phyloP scores from a whole-genome alignment of 148 eudicot genomes.

The Rhododendron williamsianum region DNA sequence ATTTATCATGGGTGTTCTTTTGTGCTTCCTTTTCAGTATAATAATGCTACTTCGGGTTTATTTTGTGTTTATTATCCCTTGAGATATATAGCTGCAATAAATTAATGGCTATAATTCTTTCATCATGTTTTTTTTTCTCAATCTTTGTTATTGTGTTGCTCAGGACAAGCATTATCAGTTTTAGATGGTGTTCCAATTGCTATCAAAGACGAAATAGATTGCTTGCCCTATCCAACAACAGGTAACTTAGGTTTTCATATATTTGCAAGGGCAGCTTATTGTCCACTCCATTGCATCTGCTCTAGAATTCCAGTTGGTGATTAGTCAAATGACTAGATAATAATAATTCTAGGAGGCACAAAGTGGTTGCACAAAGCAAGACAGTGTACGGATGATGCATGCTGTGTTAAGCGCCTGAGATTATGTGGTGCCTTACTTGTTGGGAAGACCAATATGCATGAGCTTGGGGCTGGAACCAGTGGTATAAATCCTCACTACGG shows the following conservation, averaged over 20 bases:
- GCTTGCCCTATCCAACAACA: constrained; percentile 93
- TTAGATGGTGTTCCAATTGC: constrained; percentile 94
- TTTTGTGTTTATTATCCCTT: not conserved
- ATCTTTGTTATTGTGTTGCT: constrained; percentile 4
- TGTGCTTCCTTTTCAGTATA: not conserved
- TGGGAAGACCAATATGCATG: constrained; percentile 99
- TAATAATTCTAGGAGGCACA: constrained; percentile 65
- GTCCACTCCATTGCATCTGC: not conserved
- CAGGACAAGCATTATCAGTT: constrained; percentile 79
- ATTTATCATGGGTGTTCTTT: not conserved
- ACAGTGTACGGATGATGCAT: constrained; percentile 68
- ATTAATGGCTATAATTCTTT: not conserved
- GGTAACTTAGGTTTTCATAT: constrained; percentile 30
- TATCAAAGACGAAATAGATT: constrained; percentile 93
- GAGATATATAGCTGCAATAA: not conserved
- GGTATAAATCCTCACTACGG: constrained; percentile 99
- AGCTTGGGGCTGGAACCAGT: constrained; percentile 94
- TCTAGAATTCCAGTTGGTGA: not conserved
- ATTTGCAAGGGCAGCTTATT: not conserved
- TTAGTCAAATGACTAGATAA: not conserved
- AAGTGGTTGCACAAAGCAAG: constrained; percentile 85
- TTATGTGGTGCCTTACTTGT: constrained; percentile 84
- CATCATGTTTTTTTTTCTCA: constrained; percentile 1
- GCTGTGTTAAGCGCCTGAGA: constrained; percentile 65
- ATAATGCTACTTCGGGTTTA: not conserved